These are phyloP conservation scores for Phytophthora pistaciae DNA, from an alignment of 352 stramenopile genomes.

Conservation along the genomic window DNA sequence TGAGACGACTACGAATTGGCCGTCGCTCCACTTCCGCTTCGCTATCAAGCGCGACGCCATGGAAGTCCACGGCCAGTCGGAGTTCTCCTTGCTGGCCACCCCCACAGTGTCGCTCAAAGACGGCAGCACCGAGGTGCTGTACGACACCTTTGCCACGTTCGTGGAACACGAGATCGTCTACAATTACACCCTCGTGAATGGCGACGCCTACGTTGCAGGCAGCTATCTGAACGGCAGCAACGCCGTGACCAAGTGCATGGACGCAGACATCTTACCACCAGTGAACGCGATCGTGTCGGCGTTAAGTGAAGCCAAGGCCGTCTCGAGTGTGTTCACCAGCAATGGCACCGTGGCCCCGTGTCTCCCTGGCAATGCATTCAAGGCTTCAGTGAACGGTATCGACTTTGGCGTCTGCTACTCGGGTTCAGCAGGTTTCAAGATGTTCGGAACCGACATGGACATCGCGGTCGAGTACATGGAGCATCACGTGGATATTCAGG, in stretches of 20 bases:
- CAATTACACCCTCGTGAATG: slow-evolving; percentile 41
- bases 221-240: slow-evolving; percentile 7
- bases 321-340: slow-evolving; percentile 17
- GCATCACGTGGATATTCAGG: slow-evolving; percentile 15
- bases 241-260: slow-evolving; percentile 18
- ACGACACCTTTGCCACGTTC: slow-evolving; percentile 37
- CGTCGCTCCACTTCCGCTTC: slow-evolving; percentile 40
- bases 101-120: slow-evolving; percentile 22
- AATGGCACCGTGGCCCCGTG: slow-evolving; percentile 31
- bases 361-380: slow-evolving; percentile 31
- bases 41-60: slow-evolving; percentile 40
- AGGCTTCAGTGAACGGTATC: slow-evolving; percentile 39
- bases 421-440: slow-evolving; percentile 29
- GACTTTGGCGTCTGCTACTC: slow-evolving; percentile 49
- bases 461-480: slow-evolving; percentile 36
- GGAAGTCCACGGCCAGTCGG: slow-evolving; percentile 36
- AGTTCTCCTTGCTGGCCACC: slow-evolving; percentile 43
- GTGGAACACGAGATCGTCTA: slow-evolving; percentile 26
- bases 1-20: slow-evolving; percentile 11
- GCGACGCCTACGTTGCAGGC: slow-evolving; percentile 28
- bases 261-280: slow-evolving; percentile 23
- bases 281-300: slow-evolving; percentile 36
- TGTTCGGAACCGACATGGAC: slow-evolving; percentile 42
- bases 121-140: slow-evolving; percentile 32
- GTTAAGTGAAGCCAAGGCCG: slow-evolving; percentile 21